Evolutionary conservation across 1,284 basidiomycete species (phyloP), one percentile per base, ranked within the genome.

Genomic region (Cryptococcus maquisensis): DNA sequence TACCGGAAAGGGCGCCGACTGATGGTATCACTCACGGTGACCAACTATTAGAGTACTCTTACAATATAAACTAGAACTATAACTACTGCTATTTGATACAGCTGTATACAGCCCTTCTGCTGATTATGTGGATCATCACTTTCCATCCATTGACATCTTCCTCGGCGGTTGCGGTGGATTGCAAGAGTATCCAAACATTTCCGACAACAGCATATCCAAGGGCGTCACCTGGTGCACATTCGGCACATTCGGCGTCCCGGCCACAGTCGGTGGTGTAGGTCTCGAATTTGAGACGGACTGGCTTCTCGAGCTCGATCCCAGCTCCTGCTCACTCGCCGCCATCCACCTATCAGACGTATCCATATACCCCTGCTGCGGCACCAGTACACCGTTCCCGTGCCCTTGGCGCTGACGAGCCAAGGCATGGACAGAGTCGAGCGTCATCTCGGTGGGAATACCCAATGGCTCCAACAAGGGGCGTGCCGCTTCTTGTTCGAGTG

Each of bases 301-400:
- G 10, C 28, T 32, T 32, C 28, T 32, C 28, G 28, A 7, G 28
- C 7, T 32, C 28, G 21, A 9, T 32, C 8, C 21, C 43, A 12
- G 37, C 37, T 18, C 48, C 37, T 12, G 49, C 15, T 61, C 51
- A 23, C 52, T 55, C 21, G 51, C 51, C 4, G 69, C 66, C 64
- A 72, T 67, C 69, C 69, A 72, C 23, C 69, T 39, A 53, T 70
- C 69, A 36, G 68, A 68, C 8, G 58, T 60, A 37, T 66, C 56
- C 66, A 70, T 67, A 49, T 70, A 70, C 37, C 56, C 16, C 40
- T 51, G 49, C 20, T 26, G 24, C 38, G 54, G 57, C 16, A 48
- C n/a, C 0, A 48, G 6, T 21, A 55, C 32, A 7, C 28, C 36
- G 36, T 46, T 40, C 20, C 23, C 36, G 18, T 51, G 20, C 13